Percentiles rank a stretch among this genome's conserved stretches.
Evolutionary conservation across 441 rosid genomes (phyloP).

Genomic region (Eutrema salsugineum): DNA sequence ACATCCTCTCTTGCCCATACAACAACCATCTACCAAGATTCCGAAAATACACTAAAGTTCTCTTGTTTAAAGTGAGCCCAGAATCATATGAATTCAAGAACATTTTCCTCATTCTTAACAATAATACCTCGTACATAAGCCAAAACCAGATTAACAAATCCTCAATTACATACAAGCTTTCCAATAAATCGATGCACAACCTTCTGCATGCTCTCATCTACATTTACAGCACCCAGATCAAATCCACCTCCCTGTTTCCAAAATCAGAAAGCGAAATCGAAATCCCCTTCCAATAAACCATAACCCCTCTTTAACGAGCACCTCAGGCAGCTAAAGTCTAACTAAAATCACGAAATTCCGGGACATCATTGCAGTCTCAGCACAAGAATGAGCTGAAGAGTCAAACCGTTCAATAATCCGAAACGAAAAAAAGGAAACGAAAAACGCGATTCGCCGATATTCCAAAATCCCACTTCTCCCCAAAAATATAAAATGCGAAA

Average conservation of each 20-base stretch:
- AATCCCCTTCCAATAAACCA: conserved; percentile 1
- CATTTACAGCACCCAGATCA: neutral
- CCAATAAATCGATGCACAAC: neutral
- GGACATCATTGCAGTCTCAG: neutral
- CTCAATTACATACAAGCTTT: neutral
- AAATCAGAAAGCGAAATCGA: neutral
- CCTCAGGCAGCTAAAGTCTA: neutral
- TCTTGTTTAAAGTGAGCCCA: neutral
- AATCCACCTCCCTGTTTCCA: neutral
- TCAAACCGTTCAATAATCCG: neutral
- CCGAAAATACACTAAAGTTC: neutral
- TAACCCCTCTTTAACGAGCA: neutral
- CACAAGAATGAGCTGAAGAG: neutral
- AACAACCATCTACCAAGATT: neutral
- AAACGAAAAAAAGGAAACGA: neutral
- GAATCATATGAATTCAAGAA: neutral
- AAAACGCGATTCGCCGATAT: neutral
- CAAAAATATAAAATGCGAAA: neutral
- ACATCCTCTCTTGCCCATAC: neutral
- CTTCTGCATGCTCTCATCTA: conserved; percentile 9
- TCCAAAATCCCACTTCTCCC: neutral
- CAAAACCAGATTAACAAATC: neutral
- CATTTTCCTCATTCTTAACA: neutral
- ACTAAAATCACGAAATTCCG: neutral
- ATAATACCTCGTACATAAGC: neutral